Evolutionary conservation across 2,329 filamentous ascomycete genomes (phyloP), one percentile per base, ranked within the genome.

Genomic region (Clonostachys rosea): DNA sequence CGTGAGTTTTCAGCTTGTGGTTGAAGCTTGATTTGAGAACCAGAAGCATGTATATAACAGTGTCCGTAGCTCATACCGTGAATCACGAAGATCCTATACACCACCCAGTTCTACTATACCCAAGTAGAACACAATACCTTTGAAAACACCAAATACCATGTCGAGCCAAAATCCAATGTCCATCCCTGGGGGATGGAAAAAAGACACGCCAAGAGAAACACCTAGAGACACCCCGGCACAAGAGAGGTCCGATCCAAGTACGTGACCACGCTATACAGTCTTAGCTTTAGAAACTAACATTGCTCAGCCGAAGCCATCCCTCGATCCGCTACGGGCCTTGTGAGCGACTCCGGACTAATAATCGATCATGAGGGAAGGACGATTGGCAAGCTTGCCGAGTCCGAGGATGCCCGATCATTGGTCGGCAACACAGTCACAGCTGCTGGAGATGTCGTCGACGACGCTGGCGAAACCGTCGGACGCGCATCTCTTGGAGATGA

Each of bases 331-430:
- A 68, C 65, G 16, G 65, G 69, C 35, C 61, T 67, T 43, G 72
- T 75, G 45, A 70, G 67, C 56, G 68, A 73, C 49, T 55, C 60
- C 18, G 73, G 73, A 14, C 70, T 74, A 14, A 67, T 75, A 16
- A 58, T 75, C 36, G 70, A 75, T 48, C 59, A 68, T 11, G 55
- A 67, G 11, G 73, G 70, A 45, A 71, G 73, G 45, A 62, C 59
- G 9, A 56, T 75, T 40, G 72, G 71, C 46, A 70, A 60, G 50
- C 60, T 75, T 47, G 60, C 62, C 45, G 66, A 69, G 40, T 64
- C 67, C 18, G 50, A 59, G 44, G 65, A 74, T 40, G 53, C 67
- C 33, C 61, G 67, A 45, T 65, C 70, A 34, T 60, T 75, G 11
- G 58, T 63, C 37, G 73, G 71, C 36, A 70, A 66, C 53, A 63